phyloP scores from a whole-genome alignment of 2,329 filamentous ascomycete genomes.

The Aspergillus eucalypticola region DNA sequence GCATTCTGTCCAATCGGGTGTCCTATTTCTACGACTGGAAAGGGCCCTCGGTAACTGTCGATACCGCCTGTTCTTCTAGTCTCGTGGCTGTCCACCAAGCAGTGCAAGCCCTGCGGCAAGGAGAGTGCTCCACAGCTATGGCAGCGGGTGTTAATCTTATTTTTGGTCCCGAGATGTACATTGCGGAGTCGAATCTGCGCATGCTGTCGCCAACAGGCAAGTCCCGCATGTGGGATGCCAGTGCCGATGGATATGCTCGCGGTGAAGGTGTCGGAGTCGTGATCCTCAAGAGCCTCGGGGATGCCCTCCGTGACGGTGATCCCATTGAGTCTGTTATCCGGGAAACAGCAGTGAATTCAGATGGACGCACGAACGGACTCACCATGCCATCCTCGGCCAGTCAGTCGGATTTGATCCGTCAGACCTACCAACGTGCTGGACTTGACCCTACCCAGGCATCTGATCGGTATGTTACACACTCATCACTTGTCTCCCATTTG shows the following conservation, averaged over 20 bases:
- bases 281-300: slow-evolving; percentile 51
- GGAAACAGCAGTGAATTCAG: slow-evolving; percentile 28
- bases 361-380: slow-evolving; percentile 28
- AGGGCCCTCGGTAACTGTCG: slow-evolving; percentile 41
- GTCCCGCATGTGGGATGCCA: slow-evolving; percentile 47
- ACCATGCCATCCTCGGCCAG: slow-evolving; percentile 31
- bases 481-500: too few relatives aligned
- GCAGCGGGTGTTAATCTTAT: slow-evolving; percentile 10
- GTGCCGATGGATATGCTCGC: slow-evolving; percentile 50
- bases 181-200: slow-evolving; percentile 16
- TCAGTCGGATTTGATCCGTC: slow-evolving; percentile 38
- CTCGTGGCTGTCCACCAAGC: slow-evolving; percentile 34
- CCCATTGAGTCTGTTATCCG: slow-evolving; percentile 39
- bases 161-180: slow-evolving; percentile 22
- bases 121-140: slow-evolving; percentile 20
- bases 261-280: slow-evolving; percentile 53
- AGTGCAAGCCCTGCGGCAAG: slow-evolving; percentile 23
- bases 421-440: slow-evolving; percentile 36
- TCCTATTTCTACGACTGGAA: slow-evolving; percentile 26
- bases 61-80: slow-evolving; percentile 46
- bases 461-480: too few relatives aligned
- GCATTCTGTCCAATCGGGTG: slow-evolving; percentile 38
- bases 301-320: slow-evolving; percentile 49
- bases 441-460: slow-evolving; percentile 24
- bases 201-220: slow-evolving; percentile 53